Conservation (phyloP, 2,329 filamentous ascomycete genomes). For the Epichloe festucae region DNA sequence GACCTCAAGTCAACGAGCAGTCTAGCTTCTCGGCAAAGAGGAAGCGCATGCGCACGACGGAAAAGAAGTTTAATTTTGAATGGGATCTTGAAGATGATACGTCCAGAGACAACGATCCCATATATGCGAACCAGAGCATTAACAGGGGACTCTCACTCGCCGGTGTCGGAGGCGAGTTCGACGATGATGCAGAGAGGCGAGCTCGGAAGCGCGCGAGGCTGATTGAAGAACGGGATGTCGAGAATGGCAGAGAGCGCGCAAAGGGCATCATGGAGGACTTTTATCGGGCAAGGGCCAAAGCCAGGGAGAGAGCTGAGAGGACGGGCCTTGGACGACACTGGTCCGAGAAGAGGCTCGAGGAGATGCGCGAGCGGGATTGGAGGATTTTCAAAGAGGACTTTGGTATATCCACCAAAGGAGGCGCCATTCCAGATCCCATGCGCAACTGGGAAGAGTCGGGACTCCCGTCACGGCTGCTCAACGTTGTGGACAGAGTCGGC, state of each 20-base stretch:
- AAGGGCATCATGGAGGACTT: constrained; percentile 69
- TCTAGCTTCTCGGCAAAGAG: constrained; percentile 91
- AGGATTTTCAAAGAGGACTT: constrained; percentile 99
- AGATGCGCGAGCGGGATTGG: constrained; percentile 98
- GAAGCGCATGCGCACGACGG: constrained; percentile 82
- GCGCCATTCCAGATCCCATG: constrained; percentile 89
- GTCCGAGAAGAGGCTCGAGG: constrained; percentile 81
- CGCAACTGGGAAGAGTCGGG: constrained; percentile 80
- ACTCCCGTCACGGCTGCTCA: constrained; percentile 62
- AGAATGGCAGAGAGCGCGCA: constrained; percentile 65
- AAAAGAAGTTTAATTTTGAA: constrained; percentile 98
- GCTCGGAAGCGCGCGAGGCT: constrained; percentile 49
- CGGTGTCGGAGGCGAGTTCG: constrained; percentile 36
- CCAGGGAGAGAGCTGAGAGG: constrained; percentile 58
- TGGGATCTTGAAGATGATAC: constrained; percentile 96
- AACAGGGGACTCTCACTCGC: constrained; percentile 28
- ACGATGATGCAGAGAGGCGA: constrained; percentile 42
- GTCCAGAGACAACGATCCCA: constrained; percentile 50
- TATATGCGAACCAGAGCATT: constrained; percentile 39
- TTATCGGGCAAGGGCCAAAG: constrained; percentile 49
- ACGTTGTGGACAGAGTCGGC: constrained; percentile 72
- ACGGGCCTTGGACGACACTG: constrained; percentile 83
- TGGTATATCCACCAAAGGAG: constrained; percentile 89
- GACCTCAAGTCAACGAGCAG: constrained; percentile 67
- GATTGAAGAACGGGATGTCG: constrained; percentile 60